Percentiles rank a stretch among this genome's conserved stretches.
phyloP scores from a whole-genome alignment of 257 asterid species.

The Solanum tacnaense region DNA sequence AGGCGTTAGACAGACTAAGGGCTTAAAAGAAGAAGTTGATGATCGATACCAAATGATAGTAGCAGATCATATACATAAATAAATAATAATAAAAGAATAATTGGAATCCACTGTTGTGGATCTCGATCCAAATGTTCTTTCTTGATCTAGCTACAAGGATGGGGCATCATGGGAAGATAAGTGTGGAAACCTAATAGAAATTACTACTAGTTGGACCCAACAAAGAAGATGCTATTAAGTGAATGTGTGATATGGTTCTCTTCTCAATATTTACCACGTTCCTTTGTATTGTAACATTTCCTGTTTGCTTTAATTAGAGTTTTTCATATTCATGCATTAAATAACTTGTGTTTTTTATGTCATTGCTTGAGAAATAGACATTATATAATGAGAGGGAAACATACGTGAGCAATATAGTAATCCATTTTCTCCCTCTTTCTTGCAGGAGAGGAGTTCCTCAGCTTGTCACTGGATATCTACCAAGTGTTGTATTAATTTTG shows the following conservation, averaged over 20 bases:
- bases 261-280: background rate
- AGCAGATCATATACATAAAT: background rate
- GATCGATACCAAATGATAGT: background rate
- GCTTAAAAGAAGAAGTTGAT: background rate
- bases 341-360: background rate
- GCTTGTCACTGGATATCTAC: slow-evolving; percentile 74
- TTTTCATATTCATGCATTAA: background rate
- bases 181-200: background rate
- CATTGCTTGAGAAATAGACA: background rate
- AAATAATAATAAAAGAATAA: background rate
- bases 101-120: background rate
- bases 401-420: background rate
- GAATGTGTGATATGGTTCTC: background rate
- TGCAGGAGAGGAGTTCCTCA: slow-evolving; percentile 44
- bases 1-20: background rate
- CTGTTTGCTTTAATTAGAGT: background rate
- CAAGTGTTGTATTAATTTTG: slow-evolving; percentile 61
- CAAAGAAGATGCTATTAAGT: background rate
- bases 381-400: background rate
- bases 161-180: background rate
- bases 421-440: background rate
- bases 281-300: background rate
- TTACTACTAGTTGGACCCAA: background rate
- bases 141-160: background rate
- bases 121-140: background rate